Evolutionary conservation across 129 eudicot genomes (phyloP), one percentile per base, ranked within the genome.

Genomic region (Flaveria bidentis): DNA sequence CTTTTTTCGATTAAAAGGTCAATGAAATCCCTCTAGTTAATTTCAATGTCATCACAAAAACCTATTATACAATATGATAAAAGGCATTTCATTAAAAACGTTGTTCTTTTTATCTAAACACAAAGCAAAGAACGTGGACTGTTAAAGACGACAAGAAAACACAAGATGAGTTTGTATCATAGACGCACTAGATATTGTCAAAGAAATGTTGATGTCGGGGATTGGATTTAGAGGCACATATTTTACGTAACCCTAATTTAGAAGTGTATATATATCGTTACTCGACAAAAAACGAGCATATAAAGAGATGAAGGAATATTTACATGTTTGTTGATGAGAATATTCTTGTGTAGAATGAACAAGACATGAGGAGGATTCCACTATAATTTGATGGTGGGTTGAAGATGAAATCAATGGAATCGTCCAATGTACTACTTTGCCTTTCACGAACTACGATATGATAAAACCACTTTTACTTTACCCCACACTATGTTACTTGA

Each of bases 291-390:
- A 26, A 14, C 20, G 9, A 62, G 41, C 45, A 62, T 14, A 30
- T 18, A 45, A 42, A 71, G 66, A 47, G 41, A 28, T 5, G 61
- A 44, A 52, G 57, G 61, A 44, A 68, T 60, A 61, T 78, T 47
- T 45, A 70, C 53, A 71, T 71, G 65, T 13, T 71, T 49, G 66
- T 33, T 39, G 67, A 72, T 79, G 57, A 79, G 78, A 79, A 79
- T 79, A 79, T 62, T 79, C 78, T 71, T 47, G 9, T 72, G 72
- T 5, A 23, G 72, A 30, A 36, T 79, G 82, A 71, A 79, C 78
- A 79, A 71, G 82, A 71, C 78, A 71, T 79, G 73, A 72, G 77
- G 25, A 72, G 78, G 82, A 79, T 79, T 71, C 82, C 82, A 79
- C 82, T 79, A 79, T 50, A 14, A 41, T 17, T 56, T 42, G 72